These are phyloP conservation scores for Globisporangium abappressorium DNA, from an alignment of 352 stramenopile species.

Conservation along the genomic window DNA sequence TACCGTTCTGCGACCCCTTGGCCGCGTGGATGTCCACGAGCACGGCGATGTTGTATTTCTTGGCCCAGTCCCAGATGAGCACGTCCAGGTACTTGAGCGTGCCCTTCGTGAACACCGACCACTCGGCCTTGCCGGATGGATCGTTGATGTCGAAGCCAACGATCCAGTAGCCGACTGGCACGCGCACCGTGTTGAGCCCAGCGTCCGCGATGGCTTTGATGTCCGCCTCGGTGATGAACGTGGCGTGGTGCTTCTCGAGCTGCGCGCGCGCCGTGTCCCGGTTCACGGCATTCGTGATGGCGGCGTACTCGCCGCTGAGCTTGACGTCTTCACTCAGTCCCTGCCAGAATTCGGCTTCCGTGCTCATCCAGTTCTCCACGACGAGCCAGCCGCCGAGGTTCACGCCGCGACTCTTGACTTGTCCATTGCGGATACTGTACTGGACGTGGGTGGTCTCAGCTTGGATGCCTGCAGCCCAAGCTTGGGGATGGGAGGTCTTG, in stretches of 20 bases:
- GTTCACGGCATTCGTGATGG: slow-evolving; percentile 42
- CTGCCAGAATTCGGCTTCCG: slow-evolving; percentile 51
- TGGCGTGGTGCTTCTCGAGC: slow-evolving; percentile 46
- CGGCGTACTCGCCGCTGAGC: slow-evolving; percentile 52
- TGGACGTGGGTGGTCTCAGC: background rate
- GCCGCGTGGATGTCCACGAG: slow-evolving; percentile 57
- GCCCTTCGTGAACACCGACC: slow-evolving; percentile 40
- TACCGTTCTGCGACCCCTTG: slow-evolving; percentile 76
- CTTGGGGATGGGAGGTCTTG: background rate
- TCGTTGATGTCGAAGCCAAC: slow-evolving; percentile 61
- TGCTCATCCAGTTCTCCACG: slow-evolving; percentile 81
- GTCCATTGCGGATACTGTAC: too few relatives aligned
- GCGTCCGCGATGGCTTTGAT: slow-evolving; percentile 55
- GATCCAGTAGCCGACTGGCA: slow-evolving; percentile 83
- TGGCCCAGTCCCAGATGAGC: slow-evolving; percentile 42
- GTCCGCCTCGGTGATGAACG: slow-evolving; percentile 69
- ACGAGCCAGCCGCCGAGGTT: slow-evolving; percentile 64
- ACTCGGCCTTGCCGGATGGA: slow-evolving; percentile 34
- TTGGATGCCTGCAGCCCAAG: background rate
- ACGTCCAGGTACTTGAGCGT: slow-evolving; percentile 49
- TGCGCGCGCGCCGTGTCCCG: slow-evolving; percentile 32
- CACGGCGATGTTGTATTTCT: slow-evolving; percentile 51
- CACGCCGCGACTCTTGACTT: too few relatives aligned
- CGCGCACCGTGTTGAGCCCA: slow-evolving; percentile 76
- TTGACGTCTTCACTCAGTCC: slow-evolving; percentile 36